Base-by-base conservation (phyloP, 768 basidiomycete genomes). In the Sporobolomyces roseus region DNA sequence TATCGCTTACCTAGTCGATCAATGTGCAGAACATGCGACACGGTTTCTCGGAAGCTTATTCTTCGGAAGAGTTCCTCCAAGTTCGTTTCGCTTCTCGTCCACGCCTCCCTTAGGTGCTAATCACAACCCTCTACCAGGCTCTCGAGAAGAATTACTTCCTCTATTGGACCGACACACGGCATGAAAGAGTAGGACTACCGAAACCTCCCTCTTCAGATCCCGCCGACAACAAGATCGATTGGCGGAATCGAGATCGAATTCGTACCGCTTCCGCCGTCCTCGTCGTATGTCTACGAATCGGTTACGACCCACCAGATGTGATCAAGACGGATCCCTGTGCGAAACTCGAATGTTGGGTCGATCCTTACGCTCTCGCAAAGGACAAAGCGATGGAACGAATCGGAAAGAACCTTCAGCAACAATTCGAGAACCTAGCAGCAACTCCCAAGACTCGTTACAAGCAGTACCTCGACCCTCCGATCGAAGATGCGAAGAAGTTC, bases 311-410 rank as follows among this genome's bases (percentile, higher is more conserved):
- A 23, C 96, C 96, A 69, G 96, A 99, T 76, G 83, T 97, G 60
- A 88, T 98, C 80, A 99, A 98, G 82, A 97, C 94, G 9, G 88
- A 89, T 71, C 96, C 96, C 1, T 97, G 93, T 74, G 93, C 96
- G 0, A 87, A 88, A 49, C 82, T 96, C 54, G 94, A 98, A 78
- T 93, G 91, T 71, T 99, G 96, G 96, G 88, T 98, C 38, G 93
- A 98, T 79, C 94, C 94, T 6, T 89, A 88, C 72, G 89, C 88
- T 23, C 85, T 96, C 83, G 90, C 92, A 13, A 88, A 91, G 1
- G 85, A 88, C 63, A 97, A 96, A 78, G 96, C 96, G 46, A 85
- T 96, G 25, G 91, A 94, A 76, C 88, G 90, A 45, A 94, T 96
- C 74, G 92, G 92, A 8, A 85, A 87, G 32, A 96, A 97, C 79